phyloP scores from a whole-genome alignment of 2,329 filamentous ascomycete species.

The Paramyrothecium roridum region DNA sequence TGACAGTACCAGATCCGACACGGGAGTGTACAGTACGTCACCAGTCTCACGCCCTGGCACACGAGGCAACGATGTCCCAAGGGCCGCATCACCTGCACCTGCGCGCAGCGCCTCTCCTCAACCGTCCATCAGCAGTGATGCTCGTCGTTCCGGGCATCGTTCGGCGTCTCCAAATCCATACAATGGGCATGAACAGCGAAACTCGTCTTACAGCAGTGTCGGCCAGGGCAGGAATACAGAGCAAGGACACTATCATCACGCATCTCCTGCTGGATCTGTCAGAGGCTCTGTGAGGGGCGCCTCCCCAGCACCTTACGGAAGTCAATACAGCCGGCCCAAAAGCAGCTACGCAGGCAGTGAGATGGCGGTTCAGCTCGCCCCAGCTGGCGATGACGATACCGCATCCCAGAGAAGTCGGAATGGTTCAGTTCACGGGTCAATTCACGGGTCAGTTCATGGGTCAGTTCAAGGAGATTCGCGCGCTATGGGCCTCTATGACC shows the following conservation, averaged over 20 bases:
- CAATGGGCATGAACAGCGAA: slow-evolving; percentile 30
- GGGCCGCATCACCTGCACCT: slow-evolving; percentile 66
- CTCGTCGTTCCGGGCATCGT: slow-evolving; percentile 31
- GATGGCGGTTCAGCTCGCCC: slow-evolving; percentile 68
- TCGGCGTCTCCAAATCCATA: slow-evolving; percentile 66
- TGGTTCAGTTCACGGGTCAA: background rate
- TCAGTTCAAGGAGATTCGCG: slow-evolving; percentile 29
- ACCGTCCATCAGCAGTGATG: slow-evolving; percentile 49
- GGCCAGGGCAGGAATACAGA: slow-evolving; percentile 44
- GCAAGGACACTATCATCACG: slow-evolving; percentile 48
- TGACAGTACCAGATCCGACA: slow-evolving; percentile 30
- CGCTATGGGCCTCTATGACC: slow-evolving; percentile 53
- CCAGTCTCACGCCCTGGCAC: slow-evolving; percentile 15
- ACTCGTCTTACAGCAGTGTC: slow-evolving; percentile 34
- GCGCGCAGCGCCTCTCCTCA: slow-evolving; percentile 62
- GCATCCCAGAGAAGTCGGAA: slow-evolving; percentile 49
- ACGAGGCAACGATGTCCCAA: slow-evolving; percentile 47
- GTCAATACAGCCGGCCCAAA: slow-evolving; percentile 45
- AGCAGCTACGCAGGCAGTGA: slow-evolving; percentile 49
- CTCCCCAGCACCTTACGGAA: slow-evolving; percentile 43
- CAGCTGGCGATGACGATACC: slow-evolving; percentile 53
- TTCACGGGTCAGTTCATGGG: no score
- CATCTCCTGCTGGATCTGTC: slow-evolving; percentile 46
- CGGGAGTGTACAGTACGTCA: slow-evolving; percentile 20
- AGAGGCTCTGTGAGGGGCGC: slow-evolving; percentile 43